phyloP scores from a whole-genome alignment of 164 flowering plant genomes.

The Stephania japonica region DNA sequence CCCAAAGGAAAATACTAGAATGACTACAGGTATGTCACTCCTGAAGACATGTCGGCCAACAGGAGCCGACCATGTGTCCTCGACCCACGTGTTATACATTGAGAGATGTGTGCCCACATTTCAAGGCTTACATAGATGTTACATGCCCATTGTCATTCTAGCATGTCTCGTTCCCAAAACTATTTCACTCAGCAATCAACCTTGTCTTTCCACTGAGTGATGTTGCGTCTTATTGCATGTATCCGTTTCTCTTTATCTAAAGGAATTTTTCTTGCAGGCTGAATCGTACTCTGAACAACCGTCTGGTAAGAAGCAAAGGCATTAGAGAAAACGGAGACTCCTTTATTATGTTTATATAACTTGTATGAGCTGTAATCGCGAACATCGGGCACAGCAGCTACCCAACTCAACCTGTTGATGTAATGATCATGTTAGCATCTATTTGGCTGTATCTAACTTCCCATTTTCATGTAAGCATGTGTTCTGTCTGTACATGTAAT shows the following conservation, averaged over 20 bases:
- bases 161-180: no score
- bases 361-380: background rate
- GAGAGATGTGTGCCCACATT: no score
- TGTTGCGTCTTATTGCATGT: background rate
- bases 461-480: slow-evolving; percentile 9
- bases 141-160: no score
- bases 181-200: background rate
- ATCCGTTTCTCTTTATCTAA: background rate
- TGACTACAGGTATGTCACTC: no score
- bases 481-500: slow-evolving; percentile 13
- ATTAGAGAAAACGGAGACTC: background rate
- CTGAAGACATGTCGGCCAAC: no score
- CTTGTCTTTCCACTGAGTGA: background rate
- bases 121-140: no score
- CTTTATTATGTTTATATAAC: background rate
- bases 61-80: no score
- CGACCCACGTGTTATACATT: no score
- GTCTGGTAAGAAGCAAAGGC: slow-evolving; percentile 11
- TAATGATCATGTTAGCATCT: background rate
- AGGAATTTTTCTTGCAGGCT: slow-evolving; percentile 4
- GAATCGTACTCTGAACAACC: slow-evolving; percentile 13
- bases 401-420: background rate
- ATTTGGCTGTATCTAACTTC: slow-evolving; percentile 2
- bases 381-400: background rate
- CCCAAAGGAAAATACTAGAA: no score